These are phyloP conservation scores for Penicillium sp. DNA, from an alignment of 2,329 filamentous ascomycete genomes.

Conservation along the genomic window DNA sequence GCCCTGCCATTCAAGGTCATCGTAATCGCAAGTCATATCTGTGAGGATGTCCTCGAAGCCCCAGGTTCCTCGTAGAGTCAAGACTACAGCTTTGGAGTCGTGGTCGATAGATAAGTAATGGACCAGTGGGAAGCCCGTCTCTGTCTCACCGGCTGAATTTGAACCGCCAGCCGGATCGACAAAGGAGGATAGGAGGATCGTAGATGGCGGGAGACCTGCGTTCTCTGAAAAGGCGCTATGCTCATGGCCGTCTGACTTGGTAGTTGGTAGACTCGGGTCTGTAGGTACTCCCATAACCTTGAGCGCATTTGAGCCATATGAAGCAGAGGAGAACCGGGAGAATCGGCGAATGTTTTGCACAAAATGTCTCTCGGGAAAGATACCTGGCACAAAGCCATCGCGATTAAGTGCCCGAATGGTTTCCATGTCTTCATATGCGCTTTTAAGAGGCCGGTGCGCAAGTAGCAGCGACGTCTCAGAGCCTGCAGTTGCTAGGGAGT, in stretches of 20 bases:
- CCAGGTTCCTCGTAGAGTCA: slow-evolving; percentile 70
- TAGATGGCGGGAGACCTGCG: slow-evolving; percentile 46
- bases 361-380: slow-evolving; percentile 48
- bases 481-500: slow-evolving; percentile 46
- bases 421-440: slow-evolving; percentile 48
- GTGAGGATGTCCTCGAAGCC: slow-evolving; percentile 73
- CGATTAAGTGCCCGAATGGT: slow-evolving; percentile 45
- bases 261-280: slow-evolving; percentile 29
- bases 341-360: slow-evolving; percentile 49
- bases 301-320: slow-evolving; percentile 48
- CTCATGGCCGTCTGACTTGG: slow-evolving; percentile 41
- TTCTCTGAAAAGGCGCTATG: slow-evolving; percentile 48
- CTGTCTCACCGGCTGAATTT: slow-evolving; percentile 63
- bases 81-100: slow-evolving; percentile 67
- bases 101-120: slow-evolving; percentile 73
- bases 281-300: slow-evolving; percentile 48
- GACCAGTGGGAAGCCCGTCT: slow-evolving; percentile 67
- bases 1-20: slow-evolving; percentile 59
- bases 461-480: slow-evolving; percentile 48
- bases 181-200: slow-evolving; percentile 65
- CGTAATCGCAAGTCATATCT: slow-evolving; percentile 73
- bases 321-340: slow-evolving; percentile 49
- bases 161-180: slow-evolving; percentile 67
- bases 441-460: slow-evolving; percentile 43
- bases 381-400: slow-evolving; percentile 46